Evolutionary conservation across 768 basidiomycete species (phyloP), one percentile per base, ranked within the genome.

Genomic region (Glaciozyma martinii): DNA sequence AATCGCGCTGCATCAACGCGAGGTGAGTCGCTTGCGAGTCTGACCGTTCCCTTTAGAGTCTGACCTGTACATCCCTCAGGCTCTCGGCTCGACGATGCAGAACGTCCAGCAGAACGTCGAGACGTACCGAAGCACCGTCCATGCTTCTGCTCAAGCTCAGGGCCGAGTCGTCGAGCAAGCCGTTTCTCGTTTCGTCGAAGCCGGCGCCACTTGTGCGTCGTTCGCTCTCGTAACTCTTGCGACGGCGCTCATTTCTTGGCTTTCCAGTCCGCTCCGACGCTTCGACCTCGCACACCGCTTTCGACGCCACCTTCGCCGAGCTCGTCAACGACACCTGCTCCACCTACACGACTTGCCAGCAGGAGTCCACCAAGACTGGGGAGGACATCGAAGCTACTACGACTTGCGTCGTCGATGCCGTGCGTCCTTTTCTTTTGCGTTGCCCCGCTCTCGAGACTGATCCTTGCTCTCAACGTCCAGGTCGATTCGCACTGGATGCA

Each of bases 401-500:
- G 9, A n/a, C 37, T n/a, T 40, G 10, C 21, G 12, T 57, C 13
- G 37, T n/a, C 15, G n/a, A n/a, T 42, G 25, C 23, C 15, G 56
- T 57, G 56, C n/a, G 56, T 43, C 40, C 8, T 33, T 8, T 33
- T 25, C 21, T 16, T 5, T 12, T 30, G 9, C n/a, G 5, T 32
- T 30, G 16, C 18, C 2, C 21, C 23, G 10, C 5, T 7, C 7
- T 32, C 10, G 5, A 21, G 8, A 25, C 43, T 40, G 37, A 59
- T 25, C 40, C 25, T 52, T 10, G 5, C 40, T 16, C 30, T 23
- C 53, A 13, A 13, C 16, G 0, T 1, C 2, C 49, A 68, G 63
- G 55, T 61, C 52, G 60, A 60, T 33, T 25, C 12, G 44, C 58
- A 53, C 56, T 33, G 60, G 5, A 25, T 56, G 19, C n/a, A n/a